phyloP scores from a whole-genome alignment of 2,329 filamentous ascomycete species.

The Xylogone sp. region DNA sequence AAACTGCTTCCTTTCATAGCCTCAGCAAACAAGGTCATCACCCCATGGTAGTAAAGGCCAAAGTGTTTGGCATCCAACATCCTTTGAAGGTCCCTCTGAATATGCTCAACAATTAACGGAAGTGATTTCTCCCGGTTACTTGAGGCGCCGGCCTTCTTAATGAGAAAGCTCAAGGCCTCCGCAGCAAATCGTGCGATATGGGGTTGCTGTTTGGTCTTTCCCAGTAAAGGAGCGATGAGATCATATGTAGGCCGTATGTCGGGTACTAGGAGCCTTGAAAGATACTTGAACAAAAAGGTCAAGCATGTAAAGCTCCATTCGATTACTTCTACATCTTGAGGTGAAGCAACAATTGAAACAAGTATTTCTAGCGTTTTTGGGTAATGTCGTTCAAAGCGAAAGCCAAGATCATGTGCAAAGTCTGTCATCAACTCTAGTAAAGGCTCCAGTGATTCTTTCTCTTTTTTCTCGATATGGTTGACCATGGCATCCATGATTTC shows the following conservation, averaged over 20 bases:
- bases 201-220: slow-evolving; percentile 74
- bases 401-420: slow-evolving; percentile 90
- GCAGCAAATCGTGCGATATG: slow-evolving; percentile 91
- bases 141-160: slow-evolving; percentile 79
- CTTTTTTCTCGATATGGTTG: slow-evolving; percentile 71
- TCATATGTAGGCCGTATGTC: slow-evolving; percentile 82
- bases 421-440: slow-evolving; percentile 84
- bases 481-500: slow-evolving; percentile 76
- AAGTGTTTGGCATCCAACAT: slow-evolving; percentile 53
- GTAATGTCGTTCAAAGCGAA: slow-evolving; percentile 86
- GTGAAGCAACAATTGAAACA: slow-evolving; percentile 71
- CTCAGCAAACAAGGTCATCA: slow-evolving; percentile 91
- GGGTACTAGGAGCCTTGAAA: slow-evolving; percentile 80
- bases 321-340: slow-evolving; percentile 80
- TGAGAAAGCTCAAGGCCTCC: slow-evolving; percentile 88
- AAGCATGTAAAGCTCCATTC: slow-evolving; percentile 96
- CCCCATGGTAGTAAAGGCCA: slow-evolving; percentile 73
- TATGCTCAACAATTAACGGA: slow-evolving; percentile 65
- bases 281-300: slow-evolving; percentile 95
- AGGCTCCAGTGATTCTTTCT: slow-evolving; percentile 79
- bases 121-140: slow-evolving; percentile 74
- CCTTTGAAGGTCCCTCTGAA: slow-evolving; percentile 62
- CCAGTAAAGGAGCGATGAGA: slow-evolving; percentile 79
- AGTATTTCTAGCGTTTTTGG: slow-evolving; percentile 70
- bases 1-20: slow-evolving; percentile 63